These are phyloP conservation scores for Wallacemonas sp. DNA, from an alignment of 208 protist genomes.

Conservation along the genomic window DNA sequence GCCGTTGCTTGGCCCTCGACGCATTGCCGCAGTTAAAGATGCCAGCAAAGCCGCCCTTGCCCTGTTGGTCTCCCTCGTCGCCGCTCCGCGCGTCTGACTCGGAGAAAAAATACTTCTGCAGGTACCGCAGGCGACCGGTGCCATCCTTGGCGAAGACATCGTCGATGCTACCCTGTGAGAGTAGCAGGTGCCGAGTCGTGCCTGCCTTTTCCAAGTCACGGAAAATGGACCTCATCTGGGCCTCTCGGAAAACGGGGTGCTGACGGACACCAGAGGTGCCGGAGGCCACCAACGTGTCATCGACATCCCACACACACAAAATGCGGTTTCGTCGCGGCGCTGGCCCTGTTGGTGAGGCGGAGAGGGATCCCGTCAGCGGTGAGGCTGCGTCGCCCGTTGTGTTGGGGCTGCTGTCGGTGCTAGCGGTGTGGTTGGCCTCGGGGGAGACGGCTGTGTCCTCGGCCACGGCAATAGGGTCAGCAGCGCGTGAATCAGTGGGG, in stretches of 20 bases:
- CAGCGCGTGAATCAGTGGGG: no score
- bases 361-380: background rate
- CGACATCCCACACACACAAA: conserved; percentile 84
- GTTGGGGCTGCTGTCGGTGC: background rate
- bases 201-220: conserved; percentile 13
- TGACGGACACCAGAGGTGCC: conserved; percentile 61
- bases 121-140: conserved; percentile 37
- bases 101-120: conserved; percentile 36
- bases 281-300: conserved; percentile 77
- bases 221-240: conserved; percentile 53
- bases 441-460: no score
- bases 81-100: background rate
- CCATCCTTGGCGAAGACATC: conserved; percentile 60
- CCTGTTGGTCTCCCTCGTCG: background rate
- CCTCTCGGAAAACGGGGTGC: conserved; percentile 46
- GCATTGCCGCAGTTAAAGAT: conserved; percentile 18
- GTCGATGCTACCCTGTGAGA: conserved; percentile 85
- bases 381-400: no score
- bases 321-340: conserved; percentile 21
- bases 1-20: conserved; percentile 21
- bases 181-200: conserved; percentile 60
- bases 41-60: conserved; percentile 18
- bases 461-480: no score
- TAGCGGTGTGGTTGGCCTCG: background rate
- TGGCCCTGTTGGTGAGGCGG: background rate